Evolutionary conservation across 2,329 filamentous ascomycete genomes (phyloP), one percentile per base, ranked within the genome.

Genomic region (Chrysosporium keratinophilum): DNA sequence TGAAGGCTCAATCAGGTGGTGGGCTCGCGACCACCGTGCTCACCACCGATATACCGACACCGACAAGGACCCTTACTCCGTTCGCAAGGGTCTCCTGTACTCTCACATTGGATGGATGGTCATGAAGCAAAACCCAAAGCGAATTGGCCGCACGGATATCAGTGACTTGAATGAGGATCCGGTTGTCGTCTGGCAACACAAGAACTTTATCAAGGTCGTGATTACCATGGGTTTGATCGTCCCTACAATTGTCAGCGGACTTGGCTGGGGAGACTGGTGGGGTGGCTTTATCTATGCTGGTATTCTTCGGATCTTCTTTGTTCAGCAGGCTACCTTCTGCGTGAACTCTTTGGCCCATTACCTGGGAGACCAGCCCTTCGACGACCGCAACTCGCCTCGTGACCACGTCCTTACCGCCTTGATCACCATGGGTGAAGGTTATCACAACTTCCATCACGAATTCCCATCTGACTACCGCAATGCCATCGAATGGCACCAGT

Each of bases 381-480:
- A 94, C 64, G 88, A 94, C 78, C 85, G 87, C 72, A 91, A 94
- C 81, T 89, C 85, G 57, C 88, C 88, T 59, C 84, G 88, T 69
- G 88, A 94, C 65, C 87, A 94, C 72, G 79, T 91, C 67, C 81
- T 94, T 71, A 94, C 88, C 40, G 88, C 88, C 43, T 74, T 94
- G 15, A 83, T 88, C 62, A 94, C 88, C 42, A 83, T 94, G 19
- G 88, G 88, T 47, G 88, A 90, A 73, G 88, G 88, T 31, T 94
- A 94, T 76, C 88, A 94, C 79, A 94, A 94, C 79, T 94, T 94
- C 79, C 88, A 94, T 74, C 88, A 94, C 78, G 88, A 94, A 71
- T 94, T 94, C 74, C 88, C 88, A 52, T 91, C 87, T 10, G 88
- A 94, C 71, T 94, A 93, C 81, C 87, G 88, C 68, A 94, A 94